Evolutionary conservation across 208 protist genomes (phyloP).

Genomic region (Crithidia expoeki): DNA sequence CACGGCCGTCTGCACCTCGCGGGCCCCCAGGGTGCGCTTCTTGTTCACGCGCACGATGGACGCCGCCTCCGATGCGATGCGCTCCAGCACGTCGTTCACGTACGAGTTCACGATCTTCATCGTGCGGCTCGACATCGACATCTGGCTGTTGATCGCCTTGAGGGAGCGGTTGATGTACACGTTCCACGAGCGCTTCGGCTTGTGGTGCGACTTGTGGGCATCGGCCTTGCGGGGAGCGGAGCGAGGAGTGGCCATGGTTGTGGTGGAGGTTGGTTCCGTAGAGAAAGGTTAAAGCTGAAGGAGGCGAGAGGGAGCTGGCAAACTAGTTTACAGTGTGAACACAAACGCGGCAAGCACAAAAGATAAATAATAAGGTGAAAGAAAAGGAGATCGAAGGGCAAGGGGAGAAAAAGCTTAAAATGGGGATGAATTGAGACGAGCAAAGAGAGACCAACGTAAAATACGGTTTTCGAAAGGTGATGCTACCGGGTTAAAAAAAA

Average conservation of each 20-base stretch:
- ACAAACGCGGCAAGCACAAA: not conserved
- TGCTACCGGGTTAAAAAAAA: too few relatives aligned
- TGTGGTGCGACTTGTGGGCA: conserved; percentile 57
- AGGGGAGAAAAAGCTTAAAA: too few relatives aligned
- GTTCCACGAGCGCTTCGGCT: conserved; percentile 82
- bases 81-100: conserved; percentile 98
- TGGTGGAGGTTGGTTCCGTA: too few relatives aligned
- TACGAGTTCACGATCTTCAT: conserved; percentile 99
- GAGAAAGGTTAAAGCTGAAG: not conserved
- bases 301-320: not conserved
- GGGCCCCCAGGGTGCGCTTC: conserved; percentile 93
- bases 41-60: conserved; percentile 95
- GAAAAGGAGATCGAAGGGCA: too few relatives aligned
- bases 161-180: conserved; percentile 91
- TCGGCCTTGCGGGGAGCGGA: conserved; percentile 40
- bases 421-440: too few relatives aligned
- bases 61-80: conserved; percentile 94
- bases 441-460: too few relatives aligned
- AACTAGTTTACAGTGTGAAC: not conserved
- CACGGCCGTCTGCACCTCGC: conserved; percentile 97
- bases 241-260: conserved; percentile 65
- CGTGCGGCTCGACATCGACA: conserved; percentile 94
- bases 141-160: conserved; percentile 96
- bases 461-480: too few relatives aligned
- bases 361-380: conserved; percentile 5